Evolutionary conservation across 2,329 filamentous ascomycete species (phyloP), one percentile per base, ranked within the genome.

Genomic region (Fusarium sp.): DNA sequence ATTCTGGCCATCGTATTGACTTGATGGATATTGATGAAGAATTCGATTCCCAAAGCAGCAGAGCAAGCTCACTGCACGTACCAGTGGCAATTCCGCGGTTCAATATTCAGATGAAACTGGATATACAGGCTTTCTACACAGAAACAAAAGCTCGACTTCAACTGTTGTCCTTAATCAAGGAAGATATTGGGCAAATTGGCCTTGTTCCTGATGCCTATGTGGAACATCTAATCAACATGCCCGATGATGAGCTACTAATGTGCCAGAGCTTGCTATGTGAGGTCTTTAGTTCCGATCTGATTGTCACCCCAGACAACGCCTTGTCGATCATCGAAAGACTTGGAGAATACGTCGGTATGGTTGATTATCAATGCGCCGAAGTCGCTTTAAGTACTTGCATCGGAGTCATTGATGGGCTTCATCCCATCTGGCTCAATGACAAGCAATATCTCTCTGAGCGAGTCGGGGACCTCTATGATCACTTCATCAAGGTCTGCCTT

Each of bases 381-480:
- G 84, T 88, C 17, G 86, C 90, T 4, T 78, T 92, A 44, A 83
- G 82, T 39, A 78, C 88, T 15, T 89, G 87, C 61, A 80, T 96
- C 21, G 84, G 89, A 42, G 77, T 91, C 50, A 83, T 97, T 72
- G 78, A 84, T 47, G 85, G 83, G 32, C 81, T 92, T 47, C 83
- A 86, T 35, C 74, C 77, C 11, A 77, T 85, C 35, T 95, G 91
- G 91, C 76, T 81, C 2, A 80, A 84, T 19, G 80, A 83, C 36
- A 78, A 80, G 19, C 82, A 83, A 31, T 79, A 86, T 1, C 78
- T 97, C 3, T 82, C 82, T n/a, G 83, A 85, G 4, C 81, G 84
- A 36, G 91, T 89, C 4, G 84, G 87, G 17, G 89, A 96, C 57
- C 78, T 97, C 17, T 98, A 98, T 73, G 78, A 84, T 39, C 92